phyloP scores from a whole-genome alignment of 345 rosid genomes.

The Eucalyptus paniculata region DNA sequence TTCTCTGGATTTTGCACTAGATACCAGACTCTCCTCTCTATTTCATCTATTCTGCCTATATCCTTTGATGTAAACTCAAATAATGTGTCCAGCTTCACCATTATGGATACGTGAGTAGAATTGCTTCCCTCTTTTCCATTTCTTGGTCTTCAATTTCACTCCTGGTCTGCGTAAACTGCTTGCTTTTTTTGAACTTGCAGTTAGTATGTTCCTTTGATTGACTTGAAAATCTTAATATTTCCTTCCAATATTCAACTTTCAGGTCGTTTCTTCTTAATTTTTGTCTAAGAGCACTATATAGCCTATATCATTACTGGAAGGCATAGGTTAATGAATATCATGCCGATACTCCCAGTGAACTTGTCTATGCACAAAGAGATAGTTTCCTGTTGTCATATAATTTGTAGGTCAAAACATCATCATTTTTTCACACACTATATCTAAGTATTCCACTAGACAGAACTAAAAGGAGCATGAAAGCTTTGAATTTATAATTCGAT shows the following conservation, averaged over 20 bases:
- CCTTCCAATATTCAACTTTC: background rate
- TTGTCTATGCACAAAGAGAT: background rate
- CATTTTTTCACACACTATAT: background rate
- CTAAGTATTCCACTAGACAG: background rate
- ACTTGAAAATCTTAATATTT: background rate
- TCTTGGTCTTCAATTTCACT: background rate
- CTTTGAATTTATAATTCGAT: background rate
- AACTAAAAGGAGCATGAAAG: background rate
- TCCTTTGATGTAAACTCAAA: background rate
- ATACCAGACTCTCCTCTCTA: background rate
- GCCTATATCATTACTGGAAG: background rate
- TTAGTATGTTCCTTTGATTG: background rate
- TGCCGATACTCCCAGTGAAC: background rate
- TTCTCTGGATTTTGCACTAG: background rate
- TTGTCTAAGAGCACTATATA: background rate
- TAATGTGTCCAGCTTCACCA: background rate
- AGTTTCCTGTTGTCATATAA: background rate
- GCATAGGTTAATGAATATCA: background rate
- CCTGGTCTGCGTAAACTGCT: background rate
- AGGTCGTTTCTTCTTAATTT: background rate
- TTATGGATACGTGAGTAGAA: background rate
- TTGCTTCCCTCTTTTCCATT: background rate
- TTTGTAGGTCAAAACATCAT: background rate
- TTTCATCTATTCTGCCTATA: background rate
- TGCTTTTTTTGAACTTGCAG: background rate